Evolutionary conservation across 345 rosid species (phyloP), one percentile per base, ranked within the genome.

Genomic region (Lumnitzera littorea): DNA sequence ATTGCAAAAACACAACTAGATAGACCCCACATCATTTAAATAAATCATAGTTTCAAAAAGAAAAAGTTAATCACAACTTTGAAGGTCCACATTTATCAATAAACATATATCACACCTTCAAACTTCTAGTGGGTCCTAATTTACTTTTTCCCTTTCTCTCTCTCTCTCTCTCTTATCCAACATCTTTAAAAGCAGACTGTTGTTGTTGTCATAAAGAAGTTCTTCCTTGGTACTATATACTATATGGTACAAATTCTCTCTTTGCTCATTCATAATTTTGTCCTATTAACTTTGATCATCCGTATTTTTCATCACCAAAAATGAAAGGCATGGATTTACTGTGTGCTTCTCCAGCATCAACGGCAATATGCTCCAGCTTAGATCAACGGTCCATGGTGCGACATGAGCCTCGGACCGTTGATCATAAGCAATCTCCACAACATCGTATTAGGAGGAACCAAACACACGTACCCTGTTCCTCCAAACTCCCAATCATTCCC

Each of bases 291-390:
- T 59, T 51, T 60, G 24, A 27, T 36, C 5, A 2, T 36, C 43
- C 43, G 9, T 36, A 36, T 36, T 36, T 29, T 36, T 36, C 31
- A 36, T 36, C 1, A 5, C 43, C 43, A 27, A 75, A 61, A 46
- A 86, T 87, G 98, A 87, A 84, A 68, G 53, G 70, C 57, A 70
- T 81, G 76, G 90, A 89, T 76, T 13, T 92, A 53, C 79, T 92
- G 76, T 86, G 96, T 67, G 72, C 89, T 54, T 87, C 96, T 61
- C 89, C 91, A 16, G 78, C 94, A 31, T 87, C 98, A 60, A 89
- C 96, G 11, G 96, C 96, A 60, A 74, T 89, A 60, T 76, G 92
- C 66, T 50, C 85, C 4, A 74, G 75, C 68, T 58, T 74, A 16
- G 80, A 81, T 59, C 82, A 57, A 36, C 75, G 72, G 13, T 76